Conservation (phyloP, 2,329 filamentous ascomycete species). For the Thelonectria rubi region DNA sequence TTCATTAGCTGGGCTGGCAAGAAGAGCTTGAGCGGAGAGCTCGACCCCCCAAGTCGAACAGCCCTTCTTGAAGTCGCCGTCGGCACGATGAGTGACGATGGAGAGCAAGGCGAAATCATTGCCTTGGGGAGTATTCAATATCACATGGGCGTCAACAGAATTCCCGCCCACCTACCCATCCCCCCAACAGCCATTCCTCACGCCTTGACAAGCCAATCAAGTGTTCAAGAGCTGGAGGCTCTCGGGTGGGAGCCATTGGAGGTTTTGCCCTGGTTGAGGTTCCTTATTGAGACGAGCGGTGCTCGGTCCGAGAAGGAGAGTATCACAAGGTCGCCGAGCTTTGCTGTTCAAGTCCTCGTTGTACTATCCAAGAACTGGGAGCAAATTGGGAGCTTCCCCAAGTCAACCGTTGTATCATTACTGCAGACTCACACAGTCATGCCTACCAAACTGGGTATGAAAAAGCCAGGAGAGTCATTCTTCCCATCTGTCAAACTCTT, state of each 20-base stretch:
- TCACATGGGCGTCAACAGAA: constrained; percentile 79
- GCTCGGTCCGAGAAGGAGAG: constrained; percentile 70
- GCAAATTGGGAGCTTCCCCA: constrained; percentile 72
- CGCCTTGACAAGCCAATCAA: constrained; percentile 78
- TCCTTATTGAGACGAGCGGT: constrained; percentile 74
- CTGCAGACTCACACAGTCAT: constrained; percentile 78
- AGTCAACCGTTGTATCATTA: constrained; percentile 69
- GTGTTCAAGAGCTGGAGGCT: constrained; percentile 73
- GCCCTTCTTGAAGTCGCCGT: constrained; percentile 82
- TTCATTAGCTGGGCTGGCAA: constrained; percentile 86
- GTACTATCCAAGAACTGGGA: constrained; percentile 94
- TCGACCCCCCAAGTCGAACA: constrained; percentile 73
- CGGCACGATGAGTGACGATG: constrained; percentile 71
- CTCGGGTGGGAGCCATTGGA: constrained; percentile 89
- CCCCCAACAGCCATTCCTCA: constrained; percentile 86
- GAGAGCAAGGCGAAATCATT: constrained; percentile 74
- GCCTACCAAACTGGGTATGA: constrained; percentile 92
- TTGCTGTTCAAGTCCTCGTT: constrained; percentile 79
- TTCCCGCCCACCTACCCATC: constrained; percentile 82
- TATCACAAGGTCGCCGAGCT: constrained; percentile 75
- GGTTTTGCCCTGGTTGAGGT: constrained; percentile 85
- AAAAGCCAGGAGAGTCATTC: constrained; percentile 83
- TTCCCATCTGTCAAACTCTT: constrained; percentile 95
- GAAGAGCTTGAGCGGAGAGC: constrained; percentile 75
- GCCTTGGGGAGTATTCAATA: constrained; percentile 78